A percentile compares a stretch with the other conserved stretches of the same genome.
Evolutionary conservation across 805 yeast species (phyloP).

Genomic region (Yarrowia yakushimensis): DNA sequence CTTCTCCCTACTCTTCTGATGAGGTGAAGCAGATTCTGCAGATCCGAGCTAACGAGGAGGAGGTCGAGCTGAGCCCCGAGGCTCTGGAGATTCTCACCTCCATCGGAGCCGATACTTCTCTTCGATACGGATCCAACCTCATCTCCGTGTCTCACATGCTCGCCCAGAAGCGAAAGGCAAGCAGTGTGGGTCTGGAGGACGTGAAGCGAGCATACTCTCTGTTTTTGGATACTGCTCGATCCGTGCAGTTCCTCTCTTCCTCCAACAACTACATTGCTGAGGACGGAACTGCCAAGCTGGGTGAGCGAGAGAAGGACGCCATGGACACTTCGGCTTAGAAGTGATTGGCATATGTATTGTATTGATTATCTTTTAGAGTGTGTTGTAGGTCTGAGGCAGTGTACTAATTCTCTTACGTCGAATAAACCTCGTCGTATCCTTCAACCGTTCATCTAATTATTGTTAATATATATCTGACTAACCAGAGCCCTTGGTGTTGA

Average conservation of each 20-base stretch:
- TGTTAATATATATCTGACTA: constrained; percentile 29
- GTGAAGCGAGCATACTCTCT: constrained; percentile 81
- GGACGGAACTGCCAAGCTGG: constrained; percentile 64
- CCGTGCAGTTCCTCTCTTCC: constrained; percentile 80
- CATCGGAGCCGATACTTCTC: constrained; percentile 83
- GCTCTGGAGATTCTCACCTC: constrained; percentile 85
- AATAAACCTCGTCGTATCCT: not conserved
- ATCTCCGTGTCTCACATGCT: constrained; percentile 86
- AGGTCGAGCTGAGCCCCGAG: constrained; percentile 74
- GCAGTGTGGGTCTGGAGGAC: constrained; percentile 70
- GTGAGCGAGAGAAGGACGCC: constrained; percentile 33
- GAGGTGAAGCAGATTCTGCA: constrained; percentile 83
- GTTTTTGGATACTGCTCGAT: constrained; percentile 84
- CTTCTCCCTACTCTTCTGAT: constrained; percentile 68
- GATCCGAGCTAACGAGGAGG: constrained; percentile 92
- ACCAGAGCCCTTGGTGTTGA: constrained; percentile 84
- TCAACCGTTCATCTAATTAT: not conserved
- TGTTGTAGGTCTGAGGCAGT: not conserved
- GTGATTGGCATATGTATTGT: not conserved
- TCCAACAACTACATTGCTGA: constrained; percentile 71
- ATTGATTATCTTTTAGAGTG: not conserved
- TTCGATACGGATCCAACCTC: constrained; percentile 89
- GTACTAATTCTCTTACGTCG: too few relatives aligned
- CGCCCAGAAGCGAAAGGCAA: constrained; percentile 73
- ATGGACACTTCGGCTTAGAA: constrained; percentile 40